Conservation (phyloP, 108 stramenopile species). For the Poteriospumella lacustris region DNA sequence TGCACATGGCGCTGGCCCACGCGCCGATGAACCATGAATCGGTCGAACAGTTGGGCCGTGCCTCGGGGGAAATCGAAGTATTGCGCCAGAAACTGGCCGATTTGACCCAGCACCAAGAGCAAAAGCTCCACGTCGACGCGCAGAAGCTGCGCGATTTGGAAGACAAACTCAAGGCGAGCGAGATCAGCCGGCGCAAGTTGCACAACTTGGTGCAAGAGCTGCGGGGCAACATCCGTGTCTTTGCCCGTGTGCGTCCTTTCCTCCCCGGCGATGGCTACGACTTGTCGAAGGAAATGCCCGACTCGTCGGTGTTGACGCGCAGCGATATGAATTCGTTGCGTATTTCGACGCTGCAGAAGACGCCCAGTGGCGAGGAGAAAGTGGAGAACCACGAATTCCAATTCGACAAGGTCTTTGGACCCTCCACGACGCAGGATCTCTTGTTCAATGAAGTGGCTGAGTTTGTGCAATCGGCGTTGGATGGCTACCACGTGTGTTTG, state of each 20-base stretch:
- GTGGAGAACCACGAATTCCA: conserved; percentile 53
- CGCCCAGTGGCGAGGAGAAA: background rate
- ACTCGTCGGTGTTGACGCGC: background rate
- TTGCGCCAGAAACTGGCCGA: background rate
- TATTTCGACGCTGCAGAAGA: background rate
- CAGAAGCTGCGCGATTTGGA: conserved; percentile 34
- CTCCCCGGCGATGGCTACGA: conserved; percentile 65
- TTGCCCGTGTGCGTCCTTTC: conserved; percentile 83
- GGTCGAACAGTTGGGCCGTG: background rate
- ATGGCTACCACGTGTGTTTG: conserved; percentile 74
- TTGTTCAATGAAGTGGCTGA: conserved; percentile 89
- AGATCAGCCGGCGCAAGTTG: conserved; percentile 67
- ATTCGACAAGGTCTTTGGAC: conserved; percentile 90
- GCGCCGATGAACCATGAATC: background rate
- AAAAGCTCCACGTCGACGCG: conserved; percentile 26
- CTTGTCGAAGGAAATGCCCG: background rate
- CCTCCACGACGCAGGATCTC: conserved; percentile 73
- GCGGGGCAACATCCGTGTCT: conserved; percentile 89
- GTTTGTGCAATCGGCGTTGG: conserved; percentile 90
- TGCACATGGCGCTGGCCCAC: background rate
- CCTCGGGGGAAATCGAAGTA: conserved; percentile 1
- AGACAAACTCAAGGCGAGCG: conserved; percentile 69
- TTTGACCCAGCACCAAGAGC: no score
- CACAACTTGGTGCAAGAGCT: conserved; percentile 91
- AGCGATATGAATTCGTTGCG: background rate